Evolutionary conservation across 352 stramenopile species (phyloP).

Genomic region (Globisporangium splendens): DNA sequence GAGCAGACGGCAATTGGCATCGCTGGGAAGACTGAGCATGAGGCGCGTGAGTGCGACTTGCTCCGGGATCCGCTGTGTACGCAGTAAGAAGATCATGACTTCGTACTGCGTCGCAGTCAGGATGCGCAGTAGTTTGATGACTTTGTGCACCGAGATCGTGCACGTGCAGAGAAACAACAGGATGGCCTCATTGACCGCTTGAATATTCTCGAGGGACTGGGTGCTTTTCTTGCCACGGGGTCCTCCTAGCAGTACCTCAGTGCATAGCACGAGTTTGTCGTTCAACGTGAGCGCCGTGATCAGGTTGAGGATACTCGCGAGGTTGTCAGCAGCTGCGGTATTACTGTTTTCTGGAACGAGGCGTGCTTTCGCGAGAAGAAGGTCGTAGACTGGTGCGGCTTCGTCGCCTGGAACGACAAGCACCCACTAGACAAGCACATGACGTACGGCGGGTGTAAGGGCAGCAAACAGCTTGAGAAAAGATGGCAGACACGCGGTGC

Average conservation of each 20-base stretch:
- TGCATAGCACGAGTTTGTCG: slow-evolving; percentile 39
- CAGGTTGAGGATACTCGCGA: slow-evolving; percentile 38
- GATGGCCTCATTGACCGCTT: slow-evolving; percentile 20
- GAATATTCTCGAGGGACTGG: not conserved
- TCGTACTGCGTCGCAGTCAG: slow-evolving; percentile 33
- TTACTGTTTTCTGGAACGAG: not conserved
- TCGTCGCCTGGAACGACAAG: slow-evolving; percentile 36
- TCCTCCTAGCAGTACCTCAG: slow-evolving; percentile 18
- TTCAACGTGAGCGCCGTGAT: slow-evolving; percentile 25
- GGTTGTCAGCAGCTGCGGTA: not conserved
- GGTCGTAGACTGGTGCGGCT: slow-evolving; percentile 35
- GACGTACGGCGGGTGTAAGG: slow-evolving; percentile 21
- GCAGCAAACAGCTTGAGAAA: slow-evolving; percentile 38
- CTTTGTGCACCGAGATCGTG: slow-evolving; percentile 38
- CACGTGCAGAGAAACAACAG: slow-evolving; percentile 46
- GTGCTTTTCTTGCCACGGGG: not conserved
- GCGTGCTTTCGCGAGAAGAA: slow-evolving; percentile 24
- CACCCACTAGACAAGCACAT: slow-evolving; percentile 37
- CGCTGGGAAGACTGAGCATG: slow-evolving; percentile 47
- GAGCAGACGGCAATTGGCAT: slow-evolving; percentile 45
- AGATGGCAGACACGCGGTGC: slow-evolving; percentile 18
- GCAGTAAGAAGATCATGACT: slow-evolving; percentile 40
- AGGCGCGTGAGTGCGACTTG: slow-evolving; percentile 57
- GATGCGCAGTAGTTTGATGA: slow-evolving; percentile 38
- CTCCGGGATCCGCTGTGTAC: slow-evolving; percentile 49